Evolutionary conservation across 495 filamentous ascomycete species (phyloP).

Genomic region (Cercophora scortea): DNA sequence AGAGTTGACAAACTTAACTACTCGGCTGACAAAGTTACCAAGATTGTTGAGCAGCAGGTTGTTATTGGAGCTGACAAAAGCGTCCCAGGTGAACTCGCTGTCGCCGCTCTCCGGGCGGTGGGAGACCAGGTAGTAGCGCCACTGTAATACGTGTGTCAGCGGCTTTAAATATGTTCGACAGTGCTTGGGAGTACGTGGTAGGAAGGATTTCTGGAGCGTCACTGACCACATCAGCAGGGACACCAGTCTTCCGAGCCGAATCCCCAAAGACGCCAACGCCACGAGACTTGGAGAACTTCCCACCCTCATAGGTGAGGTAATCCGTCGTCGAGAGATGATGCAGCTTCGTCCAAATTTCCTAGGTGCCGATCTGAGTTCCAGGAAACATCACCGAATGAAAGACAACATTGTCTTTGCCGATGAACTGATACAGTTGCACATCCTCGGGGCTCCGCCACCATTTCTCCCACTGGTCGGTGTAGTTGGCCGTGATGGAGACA

Average conservation of each 20-base stretch:
- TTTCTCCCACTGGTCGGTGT: conserved; percentile 79
- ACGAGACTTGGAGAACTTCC: conserved; percentile 86
- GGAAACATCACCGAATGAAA: conserved; percentile 89
- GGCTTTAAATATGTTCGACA: no score
- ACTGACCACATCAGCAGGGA: conserved; percentile 38
- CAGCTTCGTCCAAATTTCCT: conserved; percentile 79
- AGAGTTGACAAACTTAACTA: conserved; percentile 78
- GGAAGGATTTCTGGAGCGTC: no score
- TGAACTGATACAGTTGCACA: conserved; percentile 85
- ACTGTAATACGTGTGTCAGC: conserved; percentile 48
- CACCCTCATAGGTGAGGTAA: conserved; percentile 86
- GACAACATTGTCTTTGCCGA: conserved; percentile 90
- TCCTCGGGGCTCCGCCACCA: conserved; percentile 87
- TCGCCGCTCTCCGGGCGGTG: conserved; percentile 80
- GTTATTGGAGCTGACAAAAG: conserved; percentile 78
- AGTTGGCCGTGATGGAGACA: conserved; percentile 82
- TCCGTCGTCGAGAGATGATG: conserved; percentile 81
- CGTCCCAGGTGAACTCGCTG: conserved; percentile 72
- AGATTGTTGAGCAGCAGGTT: conserved; percentile 76
- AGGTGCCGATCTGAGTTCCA: conserved; percentile 70
- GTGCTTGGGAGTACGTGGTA: no score
- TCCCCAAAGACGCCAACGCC: conserved; percentile 82
- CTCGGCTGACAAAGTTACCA: conserved; percentile 83
- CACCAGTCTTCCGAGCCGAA: conserved; percentile 72
- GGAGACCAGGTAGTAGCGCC: conserved; percentile 81